phyloP scores from a whole-genome alignment of 768 basidiomycete genomes.

The Mycena filopes region DNA sequence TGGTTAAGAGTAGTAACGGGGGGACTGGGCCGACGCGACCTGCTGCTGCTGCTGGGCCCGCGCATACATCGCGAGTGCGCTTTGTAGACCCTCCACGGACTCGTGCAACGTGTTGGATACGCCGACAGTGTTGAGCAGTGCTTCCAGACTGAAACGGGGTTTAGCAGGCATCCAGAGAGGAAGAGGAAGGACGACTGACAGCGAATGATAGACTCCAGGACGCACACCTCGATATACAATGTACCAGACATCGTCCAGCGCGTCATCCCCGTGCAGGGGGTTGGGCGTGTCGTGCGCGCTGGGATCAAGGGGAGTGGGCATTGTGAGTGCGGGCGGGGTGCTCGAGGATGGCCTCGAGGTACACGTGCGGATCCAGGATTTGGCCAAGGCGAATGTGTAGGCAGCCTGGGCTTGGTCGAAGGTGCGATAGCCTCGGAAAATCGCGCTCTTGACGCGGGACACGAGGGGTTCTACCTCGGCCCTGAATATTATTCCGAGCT shows the following conservation, averaged over 20 bases:
- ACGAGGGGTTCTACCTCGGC: not conserved
- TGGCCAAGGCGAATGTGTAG: not conserved
- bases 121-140: not conserved
- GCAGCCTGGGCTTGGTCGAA: not conserved
- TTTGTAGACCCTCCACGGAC: not conserved
- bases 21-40: not conserved
- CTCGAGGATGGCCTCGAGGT: not conserved
- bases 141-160: not conserved
- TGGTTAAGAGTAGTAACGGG: not conserved
- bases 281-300: not conserved
- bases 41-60: not conserved
- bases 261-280: not conserved
- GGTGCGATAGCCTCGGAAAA: slow-evolving; percentile 3
- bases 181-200: not conserved
- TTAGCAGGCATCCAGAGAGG: too few species aligned
- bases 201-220: slow-evolving; percentile 7
- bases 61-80: not conserved
- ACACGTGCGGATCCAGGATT: not conserved
- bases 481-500: not conserved
- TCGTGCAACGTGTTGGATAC: not conserved
- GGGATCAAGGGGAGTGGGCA: not conserved
- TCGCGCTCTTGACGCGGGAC: not conserved
- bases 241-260: not conserved
- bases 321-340: not conserved
- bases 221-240: not conserved